Evolutionary conservation across 2,329 filamentous ascomycete species (phyloP).

Genomic region (Ceratocystis alfenasii): DNA sequence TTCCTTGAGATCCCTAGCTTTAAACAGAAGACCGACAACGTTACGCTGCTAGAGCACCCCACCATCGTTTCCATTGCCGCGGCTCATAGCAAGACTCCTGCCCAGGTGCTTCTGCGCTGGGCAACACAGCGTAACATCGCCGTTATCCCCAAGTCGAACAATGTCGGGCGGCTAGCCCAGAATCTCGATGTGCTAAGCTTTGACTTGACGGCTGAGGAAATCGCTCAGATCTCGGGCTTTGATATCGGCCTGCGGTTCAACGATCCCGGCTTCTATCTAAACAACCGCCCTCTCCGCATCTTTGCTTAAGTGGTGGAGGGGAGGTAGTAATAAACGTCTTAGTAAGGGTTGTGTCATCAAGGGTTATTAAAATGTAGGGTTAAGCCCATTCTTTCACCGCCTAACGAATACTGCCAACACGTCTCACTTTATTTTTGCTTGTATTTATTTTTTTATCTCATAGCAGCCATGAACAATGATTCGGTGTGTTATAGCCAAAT

Average conservation of each 20-base stretch:
- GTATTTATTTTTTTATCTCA: background rate
- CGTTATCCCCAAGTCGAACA: conserved; percentile 69
- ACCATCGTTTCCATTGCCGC: conserved; percentile 52
- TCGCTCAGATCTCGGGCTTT: conserved; percentile 53
- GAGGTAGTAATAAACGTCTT: background rate
- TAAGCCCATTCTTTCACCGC: background rate
- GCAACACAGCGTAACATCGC: conserved; percentile 70
- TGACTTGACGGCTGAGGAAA: conserved; percentile 52
- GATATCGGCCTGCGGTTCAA: conserved; percentile 62
- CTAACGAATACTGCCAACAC: background rate
- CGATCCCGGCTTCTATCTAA: conserved; percentile 40
- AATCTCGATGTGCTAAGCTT: conserved; percentile 58
- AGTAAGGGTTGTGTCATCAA: background rate
- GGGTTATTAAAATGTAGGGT: background rate
- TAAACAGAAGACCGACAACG: conserved; percentile 41
- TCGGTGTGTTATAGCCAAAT: background rate
- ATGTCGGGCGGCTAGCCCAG: conserved; percentile 41
- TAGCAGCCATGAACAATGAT: background rate
- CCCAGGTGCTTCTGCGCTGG: conserved; percentile 78
- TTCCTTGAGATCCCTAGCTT: conserved; percentile 56
- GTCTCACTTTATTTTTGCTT: background rate
- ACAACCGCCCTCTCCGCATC: conserved; percentile 39
- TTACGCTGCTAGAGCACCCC: conserved; percentile 58
- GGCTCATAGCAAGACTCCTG: conserved; percentile 60
- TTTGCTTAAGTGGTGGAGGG: conserved; percentile 33